Conservation (phyloP, 305 asterid genomes). For the Fraxinus latifolia region DNA sequence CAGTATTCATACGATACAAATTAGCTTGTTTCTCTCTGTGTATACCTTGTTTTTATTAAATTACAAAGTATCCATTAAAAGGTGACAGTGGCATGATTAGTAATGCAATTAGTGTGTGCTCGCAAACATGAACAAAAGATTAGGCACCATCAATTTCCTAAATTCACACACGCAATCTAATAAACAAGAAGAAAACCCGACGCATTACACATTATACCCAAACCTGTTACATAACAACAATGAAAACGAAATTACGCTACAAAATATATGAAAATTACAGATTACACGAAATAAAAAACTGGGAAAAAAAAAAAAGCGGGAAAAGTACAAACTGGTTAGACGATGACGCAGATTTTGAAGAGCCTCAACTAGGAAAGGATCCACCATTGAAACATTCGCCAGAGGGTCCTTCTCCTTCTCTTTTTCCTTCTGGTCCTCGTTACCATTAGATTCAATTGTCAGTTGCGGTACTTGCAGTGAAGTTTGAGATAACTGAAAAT, state of each 20-base stretch:
- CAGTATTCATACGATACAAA: background rate
- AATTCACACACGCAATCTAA: background rate
- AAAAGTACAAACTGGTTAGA: constrained; percentile 58
- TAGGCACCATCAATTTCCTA: background rate
- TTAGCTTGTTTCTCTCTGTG: background rate
- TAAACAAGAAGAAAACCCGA: background rate
- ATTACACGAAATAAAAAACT: background rate
- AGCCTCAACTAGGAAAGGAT: constrained; percentile 91
- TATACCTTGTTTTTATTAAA: background rate
- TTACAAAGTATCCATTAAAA: background rate
- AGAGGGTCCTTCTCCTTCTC: constrained; percentile 19
- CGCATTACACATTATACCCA: background rate
- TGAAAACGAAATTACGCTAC: background rate
- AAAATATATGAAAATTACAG: constrained; percentile 8
- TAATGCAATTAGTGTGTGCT: background rate
- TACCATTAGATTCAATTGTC: constrained; percentile 21
- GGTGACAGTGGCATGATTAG: background rate
- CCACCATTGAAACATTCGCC: constrained; percentile 61
- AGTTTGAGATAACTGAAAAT: constrained; percentile 4
- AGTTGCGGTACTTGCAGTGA: constrained; percentile 10
- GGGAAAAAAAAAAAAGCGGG: background rate
- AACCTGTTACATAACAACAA: background rate
- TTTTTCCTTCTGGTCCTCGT: constrained; percentile 24
- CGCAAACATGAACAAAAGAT: background rate
- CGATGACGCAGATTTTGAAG: constrained; percentile 99